Evolutionary conservation across 192 early-diverging fungal species (phyloP), one percentile per base, ranked within the genome.

Genomic region (Irineochytrium annulatum): DNA sequence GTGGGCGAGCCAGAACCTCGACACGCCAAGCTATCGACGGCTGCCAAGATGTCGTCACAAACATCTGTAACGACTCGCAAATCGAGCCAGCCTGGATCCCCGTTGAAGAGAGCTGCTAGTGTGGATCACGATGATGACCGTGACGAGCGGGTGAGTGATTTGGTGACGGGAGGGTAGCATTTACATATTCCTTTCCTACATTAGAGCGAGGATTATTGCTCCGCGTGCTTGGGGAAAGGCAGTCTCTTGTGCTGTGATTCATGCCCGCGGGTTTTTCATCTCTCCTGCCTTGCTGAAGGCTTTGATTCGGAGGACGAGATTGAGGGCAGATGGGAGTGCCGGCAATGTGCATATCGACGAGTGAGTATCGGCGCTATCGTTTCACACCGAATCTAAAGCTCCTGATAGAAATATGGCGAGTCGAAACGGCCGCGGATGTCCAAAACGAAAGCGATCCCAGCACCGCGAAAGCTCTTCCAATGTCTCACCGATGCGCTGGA

Each of bases 221-320:
- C 79, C 0, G 67, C 72, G n/a, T 82, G 80, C 53, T 43, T 81
- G n/a, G 73, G 69, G 1, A 48, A 60, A 0, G 80, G 80, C 0
- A 49, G 54, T 14, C 57, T 82, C 28, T 55, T 82, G 19, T 82
- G 80, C 59, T 82, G 80, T 58, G 79, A 82, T 37, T 72, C 66
- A 3, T 82, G 80, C 58, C 80, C 80, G 27, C 37, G 72, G 22
- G 68, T 72, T 28, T 82, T 82, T 59, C 80, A 82, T 60, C 69
- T 79, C 44, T 44, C 41, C 41, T 82, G 80, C 65, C 57, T 80
- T 0, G 77, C 76, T 24, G 73, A 76, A 29, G 76, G 62, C 3
- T 81, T 75, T 66, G 37, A 55, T 39, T 22, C 53, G 14, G 54
- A 60, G 0, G 45, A 55, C 13, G 62, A 64, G 32, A 59, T 61